phyloP scores from a whole-genome alignment of 106 monocot species.

The Acorus calamus region DNA sequence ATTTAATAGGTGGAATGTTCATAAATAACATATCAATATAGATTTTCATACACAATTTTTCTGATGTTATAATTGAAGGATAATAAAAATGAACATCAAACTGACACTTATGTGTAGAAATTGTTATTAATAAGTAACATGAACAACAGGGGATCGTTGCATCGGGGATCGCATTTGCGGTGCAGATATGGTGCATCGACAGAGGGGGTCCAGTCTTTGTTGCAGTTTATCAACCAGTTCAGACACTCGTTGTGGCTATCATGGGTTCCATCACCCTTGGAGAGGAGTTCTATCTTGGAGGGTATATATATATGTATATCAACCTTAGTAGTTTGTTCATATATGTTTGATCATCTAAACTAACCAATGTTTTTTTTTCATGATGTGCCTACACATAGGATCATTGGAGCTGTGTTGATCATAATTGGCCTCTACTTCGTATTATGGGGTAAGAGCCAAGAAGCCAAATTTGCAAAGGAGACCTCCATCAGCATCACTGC shows the following conservation, averaged over 20 bases:
- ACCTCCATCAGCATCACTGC: constrained; percentile 1
- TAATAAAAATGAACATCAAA: no score
- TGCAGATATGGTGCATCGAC: constrained; percentile 99
- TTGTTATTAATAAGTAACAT: neutral
- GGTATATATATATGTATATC: constrained; percentile 19
- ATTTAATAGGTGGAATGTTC: no score
- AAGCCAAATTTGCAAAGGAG: constrained; percentile 63
- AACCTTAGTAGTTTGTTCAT: no score
- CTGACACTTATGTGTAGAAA: neutral
- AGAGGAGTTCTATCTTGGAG: constrained; percentile 91
- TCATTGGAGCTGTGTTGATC: constrained; percentile 82
- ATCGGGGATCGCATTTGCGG: constrained; percentile 89
- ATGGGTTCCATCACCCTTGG: constrained; percentile 71
- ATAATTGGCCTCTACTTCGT: constrained; percentile 79
- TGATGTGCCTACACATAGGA: constrained; percentile 23
- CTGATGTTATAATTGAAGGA: no score
- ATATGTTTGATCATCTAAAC: no score
- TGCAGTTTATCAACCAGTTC: constrained; percentile 94
- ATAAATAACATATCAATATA: no score
- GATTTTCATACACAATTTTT: no score
- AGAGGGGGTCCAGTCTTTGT: constrained; percentile 94
- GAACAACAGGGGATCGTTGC: constrained; percentile 70
- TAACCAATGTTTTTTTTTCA: no score
- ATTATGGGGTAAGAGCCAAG: constrained; percentile 81
- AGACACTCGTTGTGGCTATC: constrained; percentile 92